Percentiles rank a stretch among this genome's conserved stretches.
Evolutionary conservation across 345 rosid genomes (phyloP).

Genomic region (Schrenkiella parvula): DNA sequence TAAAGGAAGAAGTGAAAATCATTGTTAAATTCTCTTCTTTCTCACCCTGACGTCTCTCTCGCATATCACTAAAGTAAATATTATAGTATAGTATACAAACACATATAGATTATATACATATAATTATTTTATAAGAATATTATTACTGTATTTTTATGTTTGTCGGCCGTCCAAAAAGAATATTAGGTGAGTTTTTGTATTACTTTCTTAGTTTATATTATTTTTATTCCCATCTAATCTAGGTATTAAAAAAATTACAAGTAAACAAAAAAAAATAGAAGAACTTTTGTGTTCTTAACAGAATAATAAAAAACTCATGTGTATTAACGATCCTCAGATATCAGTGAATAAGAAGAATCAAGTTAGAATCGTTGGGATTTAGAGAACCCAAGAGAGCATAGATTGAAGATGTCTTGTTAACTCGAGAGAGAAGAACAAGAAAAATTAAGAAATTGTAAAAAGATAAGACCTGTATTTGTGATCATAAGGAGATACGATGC

Average conservation of each 20-base stretch:
- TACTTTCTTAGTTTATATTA: too few relatives aligned
- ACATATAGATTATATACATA: too few relatives aligned
- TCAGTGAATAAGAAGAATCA: not conserved
- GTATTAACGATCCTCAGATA: not conserved
- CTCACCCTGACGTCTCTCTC: too few relatives aligned
- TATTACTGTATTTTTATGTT: too few relatives aligned
- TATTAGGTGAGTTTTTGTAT: too few relatives aligned
- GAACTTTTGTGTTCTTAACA: not conserved
- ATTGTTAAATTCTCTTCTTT: too few relatives aligned
- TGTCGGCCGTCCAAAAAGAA: too few relatives aligned
- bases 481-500: slow-evolving; percentile 73
- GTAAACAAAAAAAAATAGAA: not conserved
- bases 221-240: not conserved
- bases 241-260: not conserved
- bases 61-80: too few relatives aligned
- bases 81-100: too few relatives aligned
- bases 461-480: slow-evolving; percentile 66
- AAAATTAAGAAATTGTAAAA: not conserved
- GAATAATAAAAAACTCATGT: not conserved
- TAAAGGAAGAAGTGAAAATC: too few relatives aligned
- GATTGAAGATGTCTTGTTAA: not conserved
- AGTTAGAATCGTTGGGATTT: not conserved
- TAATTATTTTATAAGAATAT: too few relatives aligned
- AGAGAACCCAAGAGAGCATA: not conserved
- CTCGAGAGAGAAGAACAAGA: not conserved